phyloP scores from a whole-genome alignment of 106 monocot genomes.

The Phalaenopsis aphrodite region DNA sequence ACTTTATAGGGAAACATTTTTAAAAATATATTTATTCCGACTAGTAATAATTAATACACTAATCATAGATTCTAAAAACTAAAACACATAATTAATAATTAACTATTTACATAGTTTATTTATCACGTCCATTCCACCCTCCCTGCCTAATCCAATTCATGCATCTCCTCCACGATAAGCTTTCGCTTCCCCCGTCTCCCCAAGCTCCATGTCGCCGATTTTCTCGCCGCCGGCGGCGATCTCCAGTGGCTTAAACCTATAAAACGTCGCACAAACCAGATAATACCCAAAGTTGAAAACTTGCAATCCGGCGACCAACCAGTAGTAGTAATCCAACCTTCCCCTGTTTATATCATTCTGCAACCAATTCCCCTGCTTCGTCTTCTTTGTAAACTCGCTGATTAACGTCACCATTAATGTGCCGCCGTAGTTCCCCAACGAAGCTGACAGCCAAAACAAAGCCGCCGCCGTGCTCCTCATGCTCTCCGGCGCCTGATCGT shows the following conservation, averaged over 20 bases:
- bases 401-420: slow-evolving; percentile 26
- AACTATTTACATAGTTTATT: too few relatives aligned
- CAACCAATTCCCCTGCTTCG: slow-evolving; percentile 18
- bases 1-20: too few relatives aligned
- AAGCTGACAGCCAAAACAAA: slow-evolving; percentile 20
- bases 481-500: slow-evolving; percentile 40
- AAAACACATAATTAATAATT: too few relatives aligned
- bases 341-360: slow-evolving; percentile 19
- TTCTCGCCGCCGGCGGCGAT: not conserved
- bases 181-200: too few relatives aligned
- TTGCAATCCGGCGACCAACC: slow-evolving; percentile 12
- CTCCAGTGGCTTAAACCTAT: slow-evolving; percentile 12
- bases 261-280: slow-evolving; percentile 11
- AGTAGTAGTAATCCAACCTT: slow-evolving; percentile 10
- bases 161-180: too few relatives aligned
- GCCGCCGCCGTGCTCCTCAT: slow-evolving; percentile 35
- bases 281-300: slow-evolving; percentile 12
- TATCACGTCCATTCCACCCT: too few relatives aligned
- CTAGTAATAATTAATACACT: too few relatives aligned
- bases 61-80: too few relatives aligned
- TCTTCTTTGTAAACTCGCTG: slow-evolving; percentile 6
- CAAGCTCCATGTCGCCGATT: not conserved
- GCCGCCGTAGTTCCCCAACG: slow-evolving; percentile 25
- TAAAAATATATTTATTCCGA: too few relatives aligned
- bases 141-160: too few relatives aligned